Evolutionary conservation across 345 rosid genomes (phyloP).

Genomic region (Eutrema yunnanense): DNA sequence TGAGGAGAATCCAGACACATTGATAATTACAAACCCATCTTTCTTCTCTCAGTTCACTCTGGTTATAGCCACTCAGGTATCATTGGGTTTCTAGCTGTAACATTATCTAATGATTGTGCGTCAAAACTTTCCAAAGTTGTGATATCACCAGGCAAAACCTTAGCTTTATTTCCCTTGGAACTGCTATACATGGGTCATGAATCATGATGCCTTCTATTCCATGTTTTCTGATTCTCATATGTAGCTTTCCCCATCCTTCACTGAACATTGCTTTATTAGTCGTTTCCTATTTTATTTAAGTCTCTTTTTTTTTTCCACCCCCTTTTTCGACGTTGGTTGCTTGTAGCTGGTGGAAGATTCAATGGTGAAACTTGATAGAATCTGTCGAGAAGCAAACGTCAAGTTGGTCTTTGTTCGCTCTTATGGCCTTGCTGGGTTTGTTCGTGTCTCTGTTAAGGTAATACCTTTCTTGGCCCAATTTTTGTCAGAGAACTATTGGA

Average conservation of each 20-base stretch:
- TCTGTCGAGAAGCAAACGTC: slow-evolving; percentile 81
- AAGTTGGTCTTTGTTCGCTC: slow-evolving; percentile 91
- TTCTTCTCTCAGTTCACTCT: slow-evolving; percentile 89
- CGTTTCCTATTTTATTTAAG: not conserved
- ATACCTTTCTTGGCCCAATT: slow-evolving; percentile 2
- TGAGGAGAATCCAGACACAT: slow-evolving; percentile 73
- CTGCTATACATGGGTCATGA: not conserved
- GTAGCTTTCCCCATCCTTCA: not conserved
- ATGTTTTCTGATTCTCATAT: not conserved
- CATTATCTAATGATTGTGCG: not conserved
- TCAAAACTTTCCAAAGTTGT: not conserved
- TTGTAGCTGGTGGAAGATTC: slow-evolving; percentile 81
- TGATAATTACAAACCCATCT: slow-evolving; percentile 62
- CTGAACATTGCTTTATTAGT: not conserved
- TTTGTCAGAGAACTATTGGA: not conserved
- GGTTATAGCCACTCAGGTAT: slow-evolving; percentile 92
- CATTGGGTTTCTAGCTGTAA: not conserved
- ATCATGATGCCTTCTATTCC: not conserved
- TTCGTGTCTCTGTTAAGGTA: slow-evolving; percentile 89
- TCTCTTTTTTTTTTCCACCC: not conserved
- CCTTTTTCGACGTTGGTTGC: not conserved
- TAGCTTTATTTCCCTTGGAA: not conserved
- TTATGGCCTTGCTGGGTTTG: slow-evolving; percentile 89
- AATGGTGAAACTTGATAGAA: slow-evolving; percentile 79
- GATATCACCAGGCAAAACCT: not conserved